Evolutionary conservation across 2,329 filamentous ascomycete genomes (phyloP), one percentile per base, ranked within the genome.

Genomic region (Xylaria sp.): DNA sequence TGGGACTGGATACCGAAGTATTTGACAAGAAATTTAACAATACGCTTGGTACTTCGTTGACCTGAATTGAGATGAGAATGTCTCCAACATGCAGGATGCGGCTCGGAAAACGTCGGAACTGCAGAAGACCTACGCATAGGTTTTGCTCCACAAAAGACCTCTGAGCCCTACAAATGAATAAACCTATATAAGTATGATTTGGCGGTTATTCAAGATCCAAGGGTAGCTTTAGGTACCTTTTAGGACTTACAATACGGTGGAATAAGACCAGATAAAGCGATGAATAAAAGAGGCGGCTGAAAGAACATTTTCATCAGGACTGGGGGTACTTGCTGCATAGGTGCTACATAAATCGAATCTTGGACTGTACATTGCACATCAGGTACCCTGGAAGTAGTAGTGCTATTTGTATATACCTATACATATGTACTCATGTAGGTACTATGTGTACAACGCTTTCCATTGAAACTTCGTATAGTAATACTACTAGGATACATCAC

Each of bases 31-130:
- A 53, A 29, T 25, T 5, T 0, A 45, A 33, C n/a, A 17, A n/a
- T 7, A 42, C 7, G 20, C 36, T 15, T n/a, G 11, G n/a, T 5
- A 27, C 7, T 25, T 55, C 31, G 33, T 50, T 53, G 33, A 29
- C 22, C 22, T 45, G 7, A 31, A 54, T 25, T 61, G 33, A 27
- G 49, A 61, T 27, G 27, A 29, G 17, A 22, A 31, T 56, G 22
- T 38, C 33, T 31, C 50, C 27, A 36, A 42, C 7, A 42, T 20
- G 29, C 22, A 29, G 5, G 6, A 42, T 29, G 13, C 25, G n/a
- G 51, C 36, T 55, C 36, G 36, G 53, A 31, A 42, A 42, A 44
- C 53, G 22, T 42, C 36, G 36, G 53, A 55, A 20, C 22, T 5
- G 13, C 13, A 25, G 22, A n/a, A 55, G 1, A 39, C n/a, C n/a